A percentile compares a stretch with the other conserved stretches of the same genome.
Conservation (phyloP, 2,329 filamentous ascomycete genomes). For the Fusarium tuaranense region DNA sequence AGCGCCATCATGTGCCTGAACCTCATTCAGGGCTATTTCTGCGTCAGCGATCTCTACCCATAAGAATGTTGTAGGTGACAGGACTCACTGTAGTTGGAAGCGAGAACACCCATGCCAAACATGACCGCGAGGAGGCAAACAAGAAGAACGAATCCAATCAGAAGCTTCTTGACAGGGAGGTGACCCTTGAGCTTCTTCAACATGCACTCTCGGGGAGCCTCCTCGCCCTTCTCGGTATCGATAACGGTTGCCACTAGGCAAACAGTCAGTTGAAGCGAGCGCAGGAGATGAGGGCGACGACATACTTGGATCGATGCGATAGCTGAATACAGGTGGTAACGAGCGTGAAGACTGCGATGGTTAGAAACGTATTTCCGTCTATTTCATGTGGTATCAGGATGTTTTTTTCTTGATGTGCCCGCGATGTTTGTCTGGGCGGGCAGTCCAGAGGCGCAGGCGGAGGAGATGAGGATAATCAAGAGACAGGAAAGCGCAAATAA, state of each 20-base stretch:
- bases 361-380: conserved; percentile 13
- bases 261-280: conserved; percentile 26
- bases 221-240: conserved; percentile 42
- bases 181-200: conserved; percentile 21
- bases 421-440: not conserved
- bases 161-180: conserved; percentile 21
- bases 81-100: conserved; percentile 43
- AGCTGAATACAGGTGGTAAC: conserved; percentile 25
- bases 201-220: conserved; percentile 13
- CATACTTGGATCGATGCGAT: conserved; percentile 33
- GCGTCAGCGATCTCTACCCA: conserved; percentile 13
- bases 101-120: conserved; percentile 47
- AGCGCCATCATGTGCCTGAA: not conserved
- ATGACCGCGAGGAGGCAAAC: conserved; percentile 35
- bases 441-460: not conserved
- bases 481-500: not conserved
- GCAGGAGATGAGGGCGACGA: not conserved
- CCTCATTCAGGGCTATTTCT: conserved; percentile 7
- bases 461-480: not conserved
- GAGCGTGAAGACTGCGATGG: conserved; percentile 24
- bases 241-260: conserved; percentile 42
- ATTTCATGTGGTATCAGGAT: not conserved
- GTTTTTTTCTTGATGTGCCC: not conserved
- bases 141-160: conserved; percentile 20
- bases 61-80: not conserved